Evolutionary conservation across 208 protist genomes (phyloP).

Genomic region (Angomonas ambiguus): DNA sequence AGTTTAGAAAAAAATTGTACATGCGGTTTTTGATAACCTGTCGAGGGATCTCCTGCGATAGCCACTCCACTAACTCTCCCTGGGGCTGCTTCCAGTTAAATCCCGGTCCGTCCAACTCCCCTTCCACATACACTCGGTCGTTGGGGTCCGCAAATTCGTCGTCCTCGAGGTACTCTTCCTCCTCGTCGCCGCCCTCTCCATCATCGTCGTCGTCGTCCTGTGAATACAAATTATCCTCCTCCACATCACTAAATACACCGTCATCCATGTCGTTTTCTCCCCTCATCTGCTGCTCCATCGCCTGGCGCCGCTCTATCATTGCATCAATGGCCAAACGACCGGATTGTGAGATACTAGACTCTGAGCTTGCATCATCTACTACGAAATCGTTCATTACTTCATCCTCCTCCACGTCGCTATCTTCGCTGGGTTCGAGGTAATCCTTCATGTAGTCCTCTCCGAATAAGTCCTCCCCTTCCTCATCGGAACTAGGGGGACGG

Average conservation of each 20-base stretch:
- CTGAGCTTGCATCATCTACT: constrained; percentile 57
- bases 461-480: constrained; percentile 87
- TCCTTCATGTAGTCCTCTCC: constrained; percentile 87
- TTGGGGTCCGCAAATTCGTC: constrained; percentile 25
- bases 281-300: constrained; percentile 49
- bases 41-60: constrained; percentile 84
- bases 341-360: constrained; percentile 73
- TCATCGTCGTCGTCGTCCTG: constrained; percentile 18
- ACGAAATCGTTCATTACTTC: constrained; percentile 70
- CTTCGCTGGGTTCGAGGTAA: constrained; percentile 78
- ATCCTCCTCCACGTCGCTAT: constrained; percentile 69
- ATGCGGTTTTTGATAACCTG: constrained; percentile 88
- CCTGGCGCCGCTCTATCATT: constrained; percentile 63
- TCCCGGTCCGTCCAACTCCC: constrained; percentile 64
- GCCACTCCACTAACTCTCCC: constrained; percentile 84
- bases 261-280: constrained; percentile 63
- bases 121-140: constrained; percentile 66
- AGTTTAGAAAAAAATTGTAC: constrained; percentile 91
- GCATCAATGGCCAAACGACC: constrained; percentile 69
- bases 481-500: constrained; percentile 25
- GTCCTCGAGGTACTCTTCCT: constrained; percentile 21
- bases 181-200: constrained; percentile 5
- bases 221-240: constrained; percentile 19
- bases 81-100: constrained; percentile 89
- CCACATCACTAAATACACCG: constrained; percentile 85